Base-by-base conservation (phyloP, 805 yeast genomes). In the Metschnikowia matae region DNA sequence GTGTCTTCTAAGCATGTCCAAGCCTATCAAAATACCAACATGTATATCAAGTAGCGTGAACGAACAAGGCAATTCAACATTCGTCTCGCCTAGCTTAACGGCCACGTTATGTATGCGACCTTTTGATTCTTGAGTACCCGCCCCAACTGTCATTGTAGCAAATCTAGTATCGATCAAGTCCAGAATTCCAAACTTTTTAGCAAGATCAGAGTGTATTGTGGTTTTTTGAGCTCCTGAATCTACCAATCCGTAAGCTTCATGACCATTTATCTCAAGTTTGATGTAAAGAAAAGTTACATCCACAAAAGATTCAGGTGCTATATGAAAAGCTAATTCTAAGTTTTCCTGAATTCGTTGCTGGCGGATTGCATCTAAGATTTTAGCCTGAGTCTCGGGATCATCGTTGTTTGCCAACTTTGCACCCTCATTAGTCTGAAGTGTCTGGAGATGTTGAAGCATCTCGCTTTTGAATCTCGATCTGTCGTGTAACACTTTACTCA, bases 211-310 rank as follows among this genome's bases (percentile, higher is more conserved):
- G 32, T 90, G 83, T 62, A 94, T 81, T 38, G 94, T 84, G 0
- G 99, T 90, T 29, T 82, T 74, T 66, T 90, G 97, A 0, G 99
- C 98, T 2, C 99, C 99, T 0, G 97, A 83, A 65, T 94, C 99
- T 4, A 94, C 96, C 71, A 94, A 89, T 0, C 98, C 98, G 64
- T 88, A 88, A 2, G 90, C 85, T 20, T 84, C 83, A 42, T 77
- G 74, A 1, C 94, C 92, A 61, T 94, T 91, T 35, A 92, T 85
- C 56, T 81, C 84, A 38, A 89, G 75, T 49, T 83, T 76, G 14
- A 94, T 82, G 67, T 85, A 92, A 37, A 94, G 76, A 96, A 94
- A 90, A 32, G 80, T 80, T 3, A 92, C 95, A 0, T 78, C 68
- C 0, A 90, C 84, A 69, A 94, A 94, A 35, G 87, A 78, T 65